These are phyloP conservation scores for Hypomontagnella submonticulosa DNA, from an alignment of 495 filamentous ascomycete genomes.

Conservation along the genomic window DNA sequence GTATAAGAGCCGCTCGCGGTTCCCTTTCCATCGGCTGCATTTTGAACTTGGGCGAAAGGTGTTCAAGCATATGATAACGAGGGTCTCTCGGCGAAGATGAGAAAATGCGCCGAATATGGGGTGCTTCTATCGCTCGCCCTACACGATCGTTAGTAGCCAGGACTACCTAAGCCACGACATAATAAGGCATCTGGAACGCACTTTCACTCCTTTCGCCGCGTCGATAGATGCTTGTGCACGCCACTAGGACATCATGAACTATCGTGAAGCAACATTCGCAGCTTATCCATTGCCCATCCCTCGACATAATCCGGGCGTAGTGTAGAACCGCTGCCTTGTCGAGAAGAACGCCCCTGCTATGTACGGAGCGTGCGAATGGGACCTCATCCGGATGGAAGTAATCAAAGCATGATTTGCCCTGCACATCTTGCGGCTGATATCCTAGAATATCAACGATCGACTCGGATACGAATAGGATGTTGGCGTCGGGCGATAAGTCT, in stretches of 20 bases:
- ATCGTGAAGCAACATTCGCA: slow-evolving; percentile 93
- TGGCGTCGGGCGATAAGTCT: slow-evolving; percentile 82
- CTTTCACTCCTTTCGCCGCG: slow-evolving; percentile 76
- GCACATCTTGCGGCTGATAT: slow-evolving; percentile 78
- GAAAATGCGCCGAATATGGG: slow-evolving; percentile 80
- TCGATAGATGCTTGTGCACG: slow-evolving; percentile 83
- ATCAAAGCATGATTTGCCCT: slow-evolving; percentile 82
- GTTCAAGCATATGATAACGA: slow-evolving; percentile 90
- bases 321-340: slow-evolving; percentile 88
- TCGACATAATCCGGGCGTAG: slow-evolving; percentile 78
- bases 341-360: slow-evolving; percentile 76
- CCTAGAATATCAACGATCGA: slow-evolving; percentile 86
- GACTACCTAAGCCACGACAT: slow-evolving; percentile 8
- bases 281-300: slow-evolving; percentile 76
- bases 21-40: slow-evolving; percentile 75
- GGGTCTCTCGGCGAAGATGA: slow-evolving; percentile 85
- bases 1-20: slow-evolving; percentile 83
- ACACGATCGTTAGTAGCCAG: slow-evolving; percentile 34
- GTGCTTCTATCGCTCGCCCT: slow-evolving; percentile 85
- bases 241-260: slow-evolving; percentile 87
- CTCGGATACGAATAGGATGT: slow-evolving; percentile 84
- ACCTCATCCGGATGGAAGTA: slow-evolving; percentile 88
- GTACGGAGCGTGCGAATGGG: slow-evolving; percentile 76
- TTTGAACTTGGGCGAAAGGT: slow-evolving; percentile 84
- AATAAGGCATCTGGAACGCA: slow-evolving; percentile 58